These are phyloP conservation scores for Verticillium nubilum DNA, from an alignment of 2,329 filamentous ascomycete species.

Conservation along the genomic window DNA sequence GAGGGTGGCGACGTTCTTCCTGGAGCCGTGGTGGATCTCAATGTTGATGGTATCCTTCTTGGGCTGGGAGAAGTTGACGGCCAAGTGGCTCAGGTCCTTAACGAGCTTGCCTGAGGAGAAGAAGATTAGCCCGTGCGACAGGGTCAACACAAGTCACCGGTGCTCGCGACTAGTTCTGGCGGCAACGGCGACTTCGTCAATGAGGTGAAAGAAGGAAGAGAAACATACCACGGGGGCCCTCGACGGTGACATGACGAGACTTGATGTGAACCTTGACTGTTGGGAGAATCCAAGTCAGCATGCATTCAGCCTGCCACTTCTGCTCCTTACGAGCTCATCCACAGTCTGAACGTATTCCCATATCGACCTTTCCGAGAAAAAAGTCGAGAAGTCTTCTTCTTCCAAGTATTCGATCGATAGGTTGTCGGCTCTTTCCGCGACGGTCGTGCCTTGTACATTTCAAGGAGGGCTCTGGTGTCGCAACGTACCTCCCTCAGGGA, in stretches of 20 bases:
- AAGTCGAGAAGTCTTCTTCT: constrained; percentile 9
- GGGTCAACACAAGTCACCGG: constrained; percentile 9
- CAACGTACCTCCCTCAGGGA: constrained; percentile 95
- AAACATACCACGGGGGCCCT: constrained; percentile 81
- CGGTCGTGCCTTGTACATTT: neutral
- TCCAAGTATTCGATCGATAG: constrained; percentile 2
- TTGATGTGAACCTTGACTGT: constrained; percentile 98
- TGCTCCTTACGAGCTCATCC: constrained; percentile 17
- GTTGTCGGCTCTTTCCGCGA: constrained; percentile 1
- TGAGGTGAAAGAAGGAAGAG: neutral
- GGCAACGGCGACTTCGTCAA: neutral
- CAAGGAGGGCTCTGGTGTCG: neutral
- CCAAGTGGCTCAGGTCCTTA: constrained; percentile 95
- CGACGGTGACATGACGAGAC: constrained; percentile 92
- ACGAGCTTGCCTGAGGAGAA: constrained; percentile 71
- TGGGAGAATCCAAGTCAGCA: constrained; percentile 29
- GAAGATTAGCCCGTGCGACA: constrained; percentile 6
- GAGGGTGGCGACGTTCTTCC: constrained; percentile 97
- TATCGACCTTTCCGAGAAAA: constrained; percentile 3
- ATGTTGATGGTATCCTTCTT: constrained; percentile 87
- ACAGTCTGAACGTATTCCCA: constrained; percentile 15
- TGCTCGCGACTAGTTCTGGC: constrained; percentile 2
- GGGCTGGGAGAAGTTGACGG: constrained; percentile 90
- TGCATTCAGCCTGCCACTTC: constrained; percentile 16
- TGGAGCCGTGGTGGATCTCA: constrained; percentile 95